Conservation (phyloP, 768 basidiomycete genomes). For the Candolleomyces aberdarensis region DNA sequence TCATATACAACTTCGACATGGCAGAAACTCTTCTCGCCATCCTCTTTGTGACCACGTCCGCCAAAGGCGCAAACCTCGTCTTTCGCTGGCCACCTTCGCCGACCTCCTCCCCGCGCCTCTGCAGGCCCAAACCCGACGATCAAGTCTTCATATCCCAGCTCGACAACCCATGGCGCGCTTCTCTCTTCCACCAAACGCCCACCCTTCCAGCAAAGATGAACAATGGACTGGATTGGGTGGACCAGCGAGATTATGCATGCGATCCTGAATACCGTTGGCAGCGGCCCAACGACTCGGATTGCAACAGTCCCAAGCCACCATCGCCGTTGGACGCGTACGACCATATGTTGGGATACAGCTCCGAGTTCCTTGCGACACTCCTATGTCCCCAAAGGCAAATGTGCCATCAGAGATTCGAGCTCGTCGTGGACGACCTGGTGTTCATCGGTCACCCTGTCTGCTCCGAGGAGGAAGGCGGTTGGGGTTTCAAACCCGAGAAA, state of each 20-base stretch:
- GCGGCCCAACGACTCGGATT: constrained; percentile 48
- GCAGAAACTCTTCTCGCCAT: constrained; percentile 79
- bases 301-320: constrained; percentile 32
- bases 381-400: constrained; percentile 75
- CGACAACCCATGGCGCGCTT: constrained; percentile 75
- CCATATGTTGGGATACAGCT: constrained; percentile 72
- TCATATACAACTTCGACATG: constrained; percentile 35
- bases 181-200: constrained; percentile 33
- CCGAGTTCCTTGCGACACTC: constrained; percentile 77
- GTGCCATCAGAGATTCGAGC: constrained; percentile 93
- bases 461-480: constrained; percentile 60
- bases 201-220: constrained; percentile 23
- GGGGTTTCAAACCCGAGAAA: constrained; percentile 36
- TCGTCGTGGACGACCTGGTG: constrained; percentile 85
- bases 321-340: constrained; percentile 51
- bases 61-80: constrained; percentile 74
- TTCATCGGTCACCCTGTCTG: constrained; percentile 96
- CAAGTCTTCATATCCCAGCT: constrained; percentile 45
- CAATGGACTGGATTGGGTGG: constrained; percentile 15
- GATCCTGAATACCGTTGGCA: constrained; percentile 65
- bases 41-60: constrained; percentile 80
- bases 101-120: constrained; percentile 58
- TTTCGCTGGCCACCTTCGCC: constrained; percentile 86
- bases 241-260: constrained; percentile 19
- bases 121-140: constrained; percentile 59